phyloP scores from a whole-genome alignment of 2,329 filamentous ascomycete genomes.

The Talaromyces pinophilus region DNA sequence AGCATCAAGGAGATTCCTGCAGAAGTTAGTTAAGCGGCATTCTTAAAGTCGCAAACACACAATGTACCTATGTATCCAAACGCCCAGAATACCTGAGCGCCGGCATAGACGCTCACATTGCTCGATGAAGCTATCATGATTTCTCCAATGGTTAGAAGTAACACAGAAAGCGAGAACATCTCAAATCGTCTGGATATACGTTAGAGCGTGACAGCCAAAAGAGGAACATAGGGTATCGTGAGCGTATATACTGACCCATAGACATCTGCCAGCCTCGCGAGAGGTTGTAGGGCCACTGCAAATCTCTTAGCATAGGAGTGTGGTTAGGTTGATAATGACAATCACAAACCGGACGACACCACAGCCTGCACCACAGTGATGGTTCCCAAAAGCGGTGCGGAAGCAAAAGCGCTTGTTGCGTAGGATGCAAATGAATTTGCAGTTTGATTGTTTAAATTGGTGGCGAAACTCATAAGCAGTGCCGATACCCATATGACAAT shows the following conservation, averaged over 20 bases:
- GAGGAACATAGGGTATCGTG: not conserved
- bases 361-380: slow-evolving; percentile 18
- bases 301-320: not conserved
- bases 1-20: slow-evolving; percentile 19
- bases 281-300: slow-evolving; percentile 17
- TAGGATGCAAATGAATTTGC: slow-evolving; percentile 15
- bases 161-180: slow-evolving; percentile 15
- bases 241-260: slow-evolving; percentile 15
- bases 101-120: slow-evolving; percentile 14
- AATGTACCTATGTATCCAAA: slow-evolving; percentile 13
- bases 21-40: not conserved
- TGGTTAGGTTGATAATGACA: not conserved
- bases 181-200: slow-evolving; percentile 10
- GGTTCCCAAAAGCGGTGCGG: slow-evolving; percentile 13
- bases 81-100: slow-evolving; percentile 18
- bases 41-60: not conserved
- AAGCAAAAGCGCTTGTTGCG: slow-evolving; percentile 18
- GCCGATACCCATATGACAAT: slow-evolving; percentile 18
- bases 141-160: slow-evolving; percentile 17
- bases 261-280: slow-evolving; percentile 18
- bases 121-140: slow-evolving; percentile 18
- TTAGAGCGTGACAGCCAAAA: not conserved
- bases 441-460: slow-evolving; percentile 17
- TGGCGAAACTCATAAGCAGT: slow-evolving; percentile 18
- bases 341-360: slow-evolving; percentile 11